Conservation (phyloP, 208 protist genomes). For the Trypanosoma cruzi region DNA sequence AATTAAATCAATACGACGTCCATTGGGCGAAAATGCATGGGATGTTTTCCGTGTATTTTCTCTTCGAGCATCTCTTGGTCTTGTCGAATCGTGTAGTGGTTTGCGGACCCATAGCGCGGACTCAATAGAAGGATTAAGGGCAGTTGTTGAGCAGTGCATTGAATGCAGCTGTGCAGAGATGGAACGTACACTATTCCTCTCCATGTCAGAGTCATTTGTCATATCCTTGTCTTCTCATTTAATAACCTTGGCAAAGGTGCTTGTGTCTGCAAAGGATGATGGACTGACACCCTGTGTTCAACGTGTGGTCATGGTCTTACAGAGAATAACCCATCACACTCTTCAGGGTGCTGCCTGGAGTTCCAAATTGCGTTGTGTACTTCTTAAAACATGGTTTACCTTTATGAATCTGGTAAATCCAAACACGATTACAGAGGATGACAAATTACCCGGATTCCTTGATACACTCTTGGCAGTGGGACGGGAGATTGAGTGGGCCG, state of each 20-base stretch:
- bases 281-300: constrained; percentile 18
- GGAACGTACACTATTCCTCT: constrained; percentile 23
- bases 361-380: constrained; percentile 38
- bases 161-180: constrained; percentile 36
- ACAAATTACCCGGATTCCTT: constrained; percentile 23
- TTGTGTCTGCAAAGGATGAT: constrained; percentile 24
- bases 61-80: constrained; percentile 52
- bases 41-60: constrained; percentile 83
- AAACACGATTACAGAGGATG: constrained; percentile 16
- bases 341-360: constrained; percentile 23
- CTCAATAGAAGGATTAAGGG: constrained; percentile 15
- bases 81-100: constrained; percentile 26
- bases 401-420: constrained; percentile 48
- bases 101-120: background rate
- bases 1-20: background rate
- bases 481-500: constrained; percentile 22
- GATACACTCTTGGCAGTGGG: constrained; percentile 28
- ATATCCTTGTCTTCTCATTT: constrained; percentile 31
- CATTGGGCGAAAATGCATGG: constrained; percentile 49
- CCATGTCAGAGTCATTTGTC: constrained; percentile 26
- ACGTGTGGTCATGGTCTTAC: constrained; percentile 17
- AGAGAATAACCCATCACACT: constrained; percentile 25
- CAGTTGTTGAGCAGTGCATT: constrained; percentile 37
- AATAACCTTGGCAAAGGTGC: constrained; percentile 34
- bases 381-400: constrained; percentile 66